Base-by-base conservation (phyloP, 75 land plant species). In the Azolla pinnata region DNA sequence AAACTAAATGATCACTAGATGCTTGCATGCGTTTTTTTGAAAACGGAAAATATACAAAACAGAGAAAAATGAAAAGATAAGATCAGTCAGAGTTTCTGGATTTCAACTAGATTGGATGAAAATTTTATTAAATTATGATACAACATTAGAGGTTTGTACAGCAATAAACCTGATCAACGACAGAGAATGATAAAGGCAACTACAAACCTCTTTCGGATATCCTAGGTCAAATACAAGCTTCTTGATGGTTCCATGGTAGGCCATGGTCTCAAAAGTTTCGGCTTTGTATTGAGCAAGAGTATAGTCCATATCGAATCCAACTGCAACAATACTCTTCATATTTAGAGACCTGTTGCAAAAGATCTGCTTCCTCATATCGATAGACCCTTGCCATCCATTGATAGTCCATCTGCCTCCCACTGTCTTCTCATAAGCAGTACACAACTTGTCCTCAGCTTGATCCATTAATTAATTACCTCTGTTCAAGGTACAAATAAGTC, bases 271-370 rank as follows among this genome's bases (percentile, higher is more conserved):
- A 76, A 95, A 95, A 33, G 99, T 89, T 40, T 95, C 99, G 17
- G 99, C 76, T 71, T 62, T 95, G 65, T 95, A 95, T 52, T 95
- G 97, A 45, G 99, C 99, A 59, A 95, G 75, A 20, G 99, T 95
- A 46, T 95, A 95, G 67, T 95, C 99, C 96, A 95, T 86, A 62
- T 95, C 99, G 67, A 95, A 95, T 16, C 99, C 99, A 56, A 95
- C 85, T 27, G 99, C 97, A 53, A 79, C 75, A 56, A 95, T 83
- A 52, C 75, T 83, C 69, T 77, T 95, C 99, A 95, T 95, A 48
- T 89, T 95, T 21, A 95, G 64, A 2, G 96, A 81, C 63, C 99
- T 64, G 57, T 95, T 95, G 76, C 99, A 95, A 31, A 85, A 95
- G 9, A 95, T 84, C 10, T 80, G 81, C 66, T 86, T 95, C 38